A percentile compares a stretch with the other conserved stretches of the same genome.
These are phyloP conservation scores for Lepidium sativum DNA, from an alignment of 345 rosid genomes.

Conservation along the genomic window DNA sequence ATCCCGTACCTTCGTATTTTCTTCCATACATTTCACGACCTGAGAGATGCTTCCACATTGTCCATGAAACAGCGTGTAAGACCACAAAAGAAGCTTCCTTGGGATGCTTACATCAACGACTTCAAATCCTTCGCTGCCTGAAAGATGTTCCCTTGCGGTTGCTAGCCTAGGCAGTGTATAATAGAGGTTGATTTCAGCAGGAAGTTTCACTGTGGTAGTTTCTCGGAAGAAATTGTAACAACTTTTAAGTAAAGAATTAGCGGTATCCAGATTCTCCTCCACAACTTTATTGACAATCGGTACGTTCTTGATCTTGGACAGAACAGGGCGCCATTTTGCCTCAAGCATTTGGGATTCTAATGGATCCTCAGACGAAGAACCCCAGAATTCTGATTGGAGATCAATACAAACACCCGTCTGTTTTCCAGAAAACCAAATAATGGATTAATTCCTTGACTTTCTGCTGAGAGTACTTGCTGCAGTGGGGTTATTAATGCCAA, in stretches of 20 bases:
- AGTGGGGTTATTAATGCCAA: slow-evolving; percentile 73
- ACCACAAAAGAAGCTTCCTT: slow-evolving; percentile 95
- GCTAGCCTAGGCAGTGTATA: slow-evolving; percentile 45
- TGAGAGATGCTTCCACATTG: slow-evolving; percentile 60
- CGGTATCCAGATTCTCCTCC: slow-evolving; percentile 60
- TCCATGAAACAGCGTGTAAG: slow-evolving; percentile 67
- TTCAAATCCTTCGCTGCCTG: slow-evolving; percentile 64
- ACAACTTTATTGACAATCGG: slow-evolving; percentile 43
- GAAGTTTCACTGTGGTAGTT: slow-evolving; percentile 57
- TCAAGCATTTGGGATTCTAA: slow-evolving; percentile 45
- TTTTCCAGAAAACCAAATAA: slow-evolving; percentile 37
- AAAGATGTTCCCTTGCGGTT: slow-evolving; percentile 34
- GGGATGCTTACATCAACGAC: slow-evolving; percentile 77
- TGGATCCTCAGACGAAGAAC: slow-evolving; percentile 55
- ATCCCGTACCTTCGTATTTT: slow-evolving; percentile 63
- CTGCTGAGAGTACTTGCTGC: slow-evolving; percentile 37
- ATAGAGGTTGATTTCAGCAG: slow-evolving; percentile 59
- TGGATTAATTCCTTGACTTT: slow-evolving; percentile 31
- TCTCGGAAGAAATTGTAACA: slow-evolving; percentile 79
- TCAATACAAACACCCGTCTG: slow-evolving; percentile 56
- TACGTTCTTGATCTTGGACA: slow-evolving; percentile 58
- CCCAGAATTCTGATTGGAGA: slow-evolving; percentile 62
- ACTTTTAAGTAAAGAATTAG: slow-evolving; percentile 61
- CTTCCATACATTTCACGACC: slow-evolving; percentile 85
- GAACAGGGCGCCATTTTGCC: slow-evolving; percentile 58